Evolutionary conservation across 2,329 filamentous ascomycete species (phyloP), one percentile per base, ranked within the genome.

Genomic region (Sporothrix protearum): DNA sequence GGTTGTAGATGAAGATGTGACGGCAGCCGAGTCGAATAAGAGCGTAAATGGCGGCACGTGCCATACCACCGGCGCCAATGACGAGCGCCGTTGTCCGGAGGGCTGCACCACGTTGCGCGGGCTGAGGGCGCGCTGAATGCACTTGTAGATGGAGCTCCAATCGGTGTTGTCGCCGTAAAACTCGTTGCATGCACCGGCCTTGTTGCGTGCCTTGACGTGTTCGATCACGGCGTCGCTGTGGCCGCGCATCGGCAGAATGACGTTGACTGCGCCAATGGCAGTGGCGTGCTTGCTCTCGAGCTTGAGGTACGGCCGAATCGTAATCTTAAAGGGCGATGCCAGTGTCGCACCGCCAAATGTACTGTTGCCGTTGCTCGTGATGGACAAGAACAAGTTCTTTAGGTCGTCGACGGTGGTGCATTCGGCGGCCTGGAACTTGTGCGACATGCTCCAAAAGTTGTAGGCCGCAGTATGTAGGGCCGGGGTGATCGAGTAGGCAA

Each of bases 381-480:
- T 57, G 82, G 73, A 88, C 85, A 84, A 82, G 51, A 88, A 86
- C 30, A 91, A 82, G 22, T 84, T 82, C 75, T 88, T 85, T 19
- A 93, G 81, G 19, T 88, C 87, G 69, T 89, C 87, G 16, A 92
- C 78, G 0, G 87, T 86, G 6, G 85, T 81, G 59, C 89, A 89
- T 74, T 88, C 85, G 55, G 87, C 84, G 16, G 87, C 86, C 61
- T 85, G 82, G 76, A 90, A 92, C 4, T 84, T 83, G 77, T 93
- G 91, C 2, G 87, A 87, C 86, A 93, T 88, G 22, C 89, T 89
- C 73, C 87, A 88, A 30, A 84, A 85, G 68, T 85, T 83, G 77
- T 90, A 92, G 12, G 90, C 91, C 12, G 89, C 87, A 72, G 87
- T 88, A 77, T 92, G 89, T 88, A 93, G 92, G 10, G 88, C 88